Evolutionary conservation across 2,329 filamentous ascomycete species (phyloP), one percentile per base, ranked within the genome.

Genomic region (Gyromitra esculenta): DNA sequence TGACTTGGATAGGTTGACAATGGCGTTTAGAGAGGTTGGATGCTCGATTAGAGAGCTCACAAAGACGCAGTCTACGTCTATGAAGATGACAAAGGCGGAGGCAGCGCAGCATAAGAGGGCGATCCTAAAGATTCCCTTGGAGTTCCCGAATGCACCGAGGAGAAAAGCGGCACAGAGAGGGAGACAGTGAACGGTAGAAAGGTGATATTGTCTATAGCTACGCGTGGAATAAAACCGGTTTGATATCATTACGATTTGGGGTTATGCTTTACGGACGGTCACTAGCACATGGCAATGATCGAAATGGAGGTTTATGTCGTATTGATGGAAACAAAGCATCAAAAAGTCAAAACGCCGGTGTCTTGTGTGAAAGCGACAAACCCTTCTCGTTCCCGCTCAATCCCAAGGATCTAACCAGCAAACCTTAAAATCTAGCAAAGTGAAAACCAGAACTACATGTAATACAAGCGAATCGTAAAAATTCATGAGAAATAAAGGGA

Each of bases 91-190:
- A 41, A 90, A 90, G 82, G 88, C 88, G 1, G 87, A 89, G 81
- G 87, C 87, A 2, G 83, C 84, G 21, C 89, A 89, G 72, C 89
- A 89, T 77, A 87, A 87, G 76, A 85, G 94, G 64, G 94, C 92
- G 11, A 89, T 89, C 80, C 85, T 98, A 81, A 89, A 87, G 80
- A 83, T 97, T 78, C 96, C 96, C 1, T 85, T 97, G 60, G 87
- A 90, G 75, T 97, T 97, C 82, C 96, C 95, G 0, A 94, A 91
- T 85, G 82, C 85, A 81, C 81, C 84, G 82, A 79, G 83, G 82
- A 77, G 84, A 82, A 76, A 81, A 31, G 78, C 80, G 74, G 81
- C 50, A 18, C 50, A 66, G 56, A 82, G 60, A 81, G 81, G 76
- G 80, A 69, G 64, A 70, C 59, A 56, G 37, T 64, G 41, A 15